Evolutionary conservation across 176 grass and related monocot genomes (phyloP), one percentile per base, ranked within the genome.

Genomic region (Carex scoparia): DNA sequence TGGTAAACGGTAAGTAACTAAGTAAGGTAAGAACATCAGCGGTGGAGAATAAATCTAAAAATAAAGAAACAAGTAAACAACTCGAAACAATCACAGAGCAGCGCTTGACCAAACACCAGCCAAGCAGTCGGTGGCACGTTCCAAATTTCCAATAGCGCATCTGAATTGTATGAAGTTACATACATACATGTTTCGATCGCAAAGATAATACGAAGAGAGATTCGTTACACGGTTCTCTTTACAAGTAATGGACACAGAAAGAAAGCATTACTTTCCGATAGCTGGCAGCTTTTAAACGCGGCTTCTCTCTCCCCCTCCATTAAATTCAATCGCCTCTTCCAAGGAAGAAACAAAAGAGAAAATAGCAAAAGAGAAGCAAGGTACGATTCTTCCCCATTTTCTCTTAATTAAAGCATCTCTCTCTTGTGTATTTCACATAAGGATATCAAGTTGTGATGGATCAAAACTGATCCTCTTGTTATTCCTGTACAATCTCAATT

Each of bases 271-370:
- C 46, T 37, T 83, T 32, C 23, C 48, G 0, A 15, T 1, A 54
- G 63, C 44, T 83, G 61, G 81, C 81, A 83, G 62, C 44, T 83
- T 66, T 66, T 83, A 83, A 83, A 83, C 81, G 42, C 81, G 81
- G 80, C 42, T 9, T 42, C 80, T 81, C 58, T 83, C 63, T 55
- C 5, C 61, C 5, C 40, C 18, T 37, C 42, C 63, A 55, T 69
- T 83, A 27, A 63, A 63, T 62, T 83, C 35, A 44, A 27, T 81
- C 15, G 38, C 57, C 33, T 81, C 79, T 15, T 11, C 60, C 19
- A 10, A 67, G 64, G 61, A 81, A 15, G 57, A 53, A 83, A 51
- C 60, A 42, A 66, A 83, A 31, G 23, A 83, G 62, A 66, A 40
- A 81, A 62, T 27, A 11, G 58, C 23, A 35, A 62, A 49, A 42